Conservation (phyloP, 2,329 filamentous ascomycete species). For the Ophiosphaerella narmari region DNA sequence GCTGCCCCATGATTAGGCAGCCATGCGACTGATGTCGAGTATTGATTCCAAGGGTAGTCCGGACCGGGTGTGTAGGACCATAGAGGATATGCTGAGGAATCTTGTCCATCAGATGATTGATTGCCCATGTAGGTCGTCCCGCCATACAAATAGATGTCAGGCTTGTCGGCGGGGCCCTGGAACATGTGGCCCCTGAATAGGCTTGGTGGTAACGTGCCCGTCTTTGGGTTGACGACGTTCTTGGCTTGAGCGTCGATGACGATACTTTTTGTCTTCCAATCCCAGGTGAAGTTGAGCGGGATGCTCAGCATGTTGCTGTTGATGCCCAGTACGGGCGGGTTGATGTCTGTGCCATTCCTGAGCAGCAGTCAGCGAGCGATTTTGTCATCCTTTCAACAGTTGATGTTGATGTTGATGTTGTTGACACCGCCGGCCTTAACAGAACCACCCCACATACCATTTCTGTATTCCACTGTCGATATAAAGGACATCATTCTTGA, state of each 20-base stretch:
- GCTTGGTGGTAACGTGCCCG: conserved; percentile 23
- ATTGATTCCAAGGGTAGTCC: conserved; percentile 19
- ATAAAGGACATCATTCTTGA: conserved; percentile 26
- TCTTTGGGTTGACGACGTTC: conserved; percentile 22
- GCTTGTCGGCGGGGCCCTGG: conserved; percentile 20
- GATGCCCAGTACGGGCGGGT: conserved; percentile 9
- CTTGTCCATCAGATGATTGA: conserved; percentile 18
- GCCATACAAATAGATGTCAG: conserved; percentile 21
- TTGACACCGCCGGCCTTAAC: no score
- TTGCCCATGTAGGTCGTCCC: conserved; percentile 29
- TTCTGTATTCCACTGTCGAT: conserved; percentile 31
- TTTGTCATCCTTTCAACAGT: background rate
- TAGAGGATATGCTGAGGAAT: conserved; percentile 20
- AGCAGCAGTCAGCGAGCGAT: background rate
- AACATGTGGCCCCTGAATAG: conserved; percentile 30
- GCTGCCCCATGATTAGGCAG: conserved; percentile 42
- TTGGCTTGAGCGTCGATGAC: conserved; percentile 15
- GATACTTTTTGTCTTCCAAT: conserved; percentile 25
- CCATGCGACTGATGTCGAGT: conserved; percentile 20
- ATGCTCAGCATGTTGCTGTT: conserved; percentile 27
- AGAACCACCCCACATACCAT: conserved; percentile 3
- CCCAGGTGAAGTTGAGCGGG: conserved; percentile 22
- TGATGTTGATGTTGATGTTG: no score
- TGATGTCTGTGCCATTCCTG: conserved; percentile 12
- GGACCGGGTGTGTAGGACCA: conserved; percentile 21